phyloP scores from a whole-genome alignment of 306 rosid species.

The Fragaria ananassa region DNA sequence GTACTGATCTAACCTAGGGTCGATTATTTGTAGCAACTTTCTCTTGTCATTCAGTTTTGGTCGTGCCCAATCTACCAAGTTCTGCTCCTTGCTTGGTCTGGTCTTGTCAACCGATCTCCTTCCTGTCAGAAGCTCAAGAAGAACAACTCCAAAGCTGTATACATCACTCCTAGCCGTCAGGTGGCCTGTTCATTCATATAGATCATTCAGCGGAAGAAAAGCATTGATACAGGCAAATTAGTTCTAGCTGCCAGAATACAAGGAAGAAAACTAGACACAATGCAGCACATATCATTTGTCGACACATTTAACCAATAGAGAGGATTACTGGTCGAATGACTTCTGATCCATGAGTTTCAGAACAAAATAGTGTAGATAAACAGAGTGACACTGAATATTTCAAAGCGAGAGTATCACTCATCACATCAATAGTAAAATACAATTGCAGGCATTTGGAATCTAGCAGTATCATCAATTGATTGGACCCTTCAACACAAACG shows the following conservation, averaged over 20 bases:
- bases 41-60: conserved; percentile 97
- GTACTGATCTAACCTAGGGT: conserved; percentile 93
- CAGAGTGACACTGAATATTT: background rate
- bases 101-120: conserved; percentile 94
- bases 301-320: background rate
- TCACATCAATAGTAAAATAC: background rate
- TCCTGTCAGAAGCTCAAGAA: conserved; percentile 94
- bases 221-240: background rate
- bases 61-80: conserved; percentile 97
- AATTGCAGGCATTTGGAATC: background rate
- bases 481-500: background rate
- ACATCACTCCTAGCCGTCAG: conserved; percentile 97
- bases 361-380: background rate
- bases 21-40: conserved; percentile 90
- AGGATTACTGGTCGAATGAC: background rate
- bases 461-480: background rate
- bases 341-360: background rate
- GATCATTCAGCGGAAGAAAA: conserved; percentile 7
- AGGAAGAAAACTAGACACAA: conserved; percentile 1
- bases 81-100: conserved; percentile 92
- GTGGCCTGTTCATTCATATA: conserved; percentile 67
- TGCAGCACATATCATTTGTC: background rate
- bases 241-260: background rate
- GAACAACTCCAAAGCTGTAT: conserved; percentile 97
- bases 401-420: background rate